These are phyloP conservation scores for Cryptococcus sp. DNA, from an alignment of 1,284 basidiomycete genomes.

Conservation along the genomic window DNA sequence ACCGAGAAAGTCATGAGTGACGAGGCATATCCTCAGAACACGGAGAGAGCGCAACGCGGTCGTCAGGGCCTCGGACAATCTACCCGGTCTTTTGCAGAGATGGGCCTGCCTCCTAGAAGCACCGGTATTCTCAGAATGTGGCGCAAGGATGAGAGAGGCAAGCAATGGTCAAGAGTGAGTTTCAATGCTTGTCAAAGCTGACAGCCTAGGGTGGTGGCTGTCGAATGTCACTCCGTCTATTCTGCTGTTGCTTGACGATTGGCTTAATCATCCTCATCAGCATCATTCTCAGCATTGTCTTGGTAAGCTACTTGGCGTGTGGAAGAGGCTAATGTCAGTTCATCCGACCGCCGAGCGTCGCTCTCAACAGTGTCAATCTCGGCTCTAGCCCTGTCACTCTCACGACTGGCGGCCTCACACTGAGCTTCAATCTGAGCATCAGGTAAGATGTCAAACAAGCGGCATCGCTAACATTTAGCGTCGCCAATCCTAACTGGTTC, in stretches of 20 bases:
- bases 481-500: constrained; percentile 85
- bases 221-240: constrained; percentile 43
- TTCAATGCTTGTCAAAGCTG: background rate
- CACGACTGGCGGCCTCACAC: constrained; percentile 57
- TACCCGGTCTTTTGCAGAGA: constrained; percentile 37
- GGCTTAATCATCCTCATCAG: constrained; percentile 61
- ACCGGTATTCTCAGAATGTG: constrained; percentile 53
- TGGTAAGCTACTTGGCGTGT: constrained; percentile 59
- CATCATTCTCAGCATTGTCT: constrained; percentile 67
- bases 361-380: constrained; percentile 62
- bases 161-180: constrained; percentile 51
- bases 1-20: constrained; percentile 36
- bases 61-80: constrained; percentile 32
- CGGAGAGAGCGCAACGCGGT: constrained; percentile 37
- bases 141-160: constrained; percentile 53
- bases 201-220: constrained; percentile 44
- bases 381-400: constrained; percentile 45
- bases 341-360: constrained; percentile 72
- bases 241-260: constrained; percentile 53
- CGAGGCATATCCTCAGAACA: constrained; percentile 15
- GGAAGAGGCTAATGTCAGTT: constrained; percentile 58
- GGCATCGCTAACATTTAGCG: constrained; percentile 55
- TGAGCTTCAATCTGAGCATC: constrained; percentile 70
- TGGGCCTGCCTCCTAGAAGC: constrained; percentile 50
- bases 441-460: constrained; percentile 57